Evolutionary conservation across 495 filamentous ascomycete species (phyloP).

Genomic region (Aspergillus panamensis): DNA sequence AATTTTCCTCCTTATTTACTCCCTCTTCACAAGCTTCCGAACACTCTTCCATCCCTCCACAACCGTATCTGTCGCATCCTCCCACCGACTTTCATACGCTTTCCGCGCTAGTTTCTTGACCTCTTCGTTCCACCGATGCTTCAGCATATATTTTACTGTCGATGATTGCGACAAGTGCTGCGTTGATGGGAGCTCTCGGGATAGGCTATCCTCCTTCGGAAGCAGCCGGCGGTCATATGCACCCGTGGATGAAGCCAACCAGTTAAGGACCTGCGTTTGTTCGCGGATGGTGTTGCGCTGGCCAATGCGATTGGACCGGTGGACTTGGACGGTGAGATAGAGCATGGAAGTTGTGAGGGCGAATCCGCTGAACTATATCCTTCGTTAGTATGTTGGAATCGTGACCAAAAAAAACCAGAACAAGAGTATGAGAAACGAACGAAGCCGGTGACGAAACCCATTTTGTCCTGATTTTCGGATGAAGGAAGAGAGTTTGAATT

Average conservation of each 20-base stretch:
- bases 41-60: constrained; percentile 33
- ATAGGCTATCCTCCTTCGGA: constrained; percentile 25
- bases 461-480: constrained; percentile 26
- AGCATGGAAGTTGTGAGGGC: constrained; percentile 78
- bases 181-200: constrained; percentile 22
- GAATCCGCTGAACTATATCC: constrained; percentile 64
- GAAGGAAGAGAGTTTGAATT: neutral
- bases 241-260: constrained; percentile 46
- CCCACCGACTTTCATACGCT: constrained; percentile 63
- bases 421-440: constrained; percentile 50
- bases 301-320: constrained; percentile 64
- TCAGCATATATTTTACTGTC: constrained; percentile 59
- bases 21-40: constrained; percentile 33
- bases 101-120: constrained; percentile 63
- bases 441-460: constrained; percentile 81
- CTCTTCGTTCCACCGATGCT: constrained; percentile 79
- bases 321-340: constrained; percentile 74
- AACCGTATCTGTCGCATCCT: constrained; percentile 51
- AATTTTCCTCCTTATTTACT: constrained; percentile 17
- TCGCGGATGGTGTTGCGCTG: constrained; percentile 71
- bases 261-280: constrained; percentile 59
- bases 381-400: neutral
- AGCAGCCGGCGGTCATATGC: constrained; percentile 41
- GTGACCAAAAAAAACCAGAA: constrained; percentile 20
- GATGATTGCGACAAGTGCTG: constrained; percentile 31